These are phyloP conservation scores for Penicillium sp. DNA, from an alignment of 2,329 filamentous ascomycete genomes.

Conservation along the genomic window DNA sequence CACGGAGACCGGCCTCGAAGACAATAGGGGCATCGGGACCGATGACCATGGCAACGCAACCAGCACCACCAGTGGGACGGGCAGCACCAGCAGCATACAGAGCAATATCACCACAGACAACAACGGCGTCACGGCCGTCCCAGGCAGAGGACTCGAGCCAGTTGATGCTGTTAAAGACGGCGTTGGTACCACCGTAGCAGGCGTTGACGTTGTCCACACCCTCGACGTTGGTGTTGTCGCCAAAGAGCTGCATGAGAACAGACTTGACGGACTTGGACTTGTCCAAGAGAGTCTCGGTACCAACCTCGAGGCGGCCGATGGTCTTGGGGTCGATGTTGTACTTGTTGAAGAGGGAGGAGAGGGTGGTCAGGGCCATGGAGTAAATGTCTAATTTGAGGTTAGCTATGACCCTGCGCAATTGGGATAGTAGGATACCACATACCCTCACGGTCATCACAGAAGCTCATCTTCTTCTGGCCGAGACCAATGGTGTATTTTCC, in stretches of 20 bases:
- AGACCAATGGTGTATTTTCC: constrained; percentile 92
- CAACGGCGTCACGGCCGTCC: constrained; percentile 80
- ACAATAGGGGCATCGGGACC: constrained; percentile 76
- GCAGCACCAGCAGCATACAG: constrained; percentile 82
- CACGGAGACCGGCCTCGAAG: constrained; percentile 75
- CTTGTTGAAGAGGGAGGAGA: constrained; percentile 76
- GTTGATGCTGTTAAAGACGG: constrained; percentile 79
- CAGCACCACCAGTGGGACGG: constrained; percentile 77
- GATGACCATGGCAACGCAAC: constrained; percentile 75
- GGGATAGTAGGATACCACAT: constrained; percentile 29
- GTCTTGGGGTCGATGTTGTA: constrained; percentile 78
- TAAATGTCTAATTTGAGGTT: constrained; percentile 69
- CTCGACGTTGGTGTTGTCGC: constrained; percentile 79
- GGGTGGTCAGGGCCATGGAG: constrained; percentile 76
- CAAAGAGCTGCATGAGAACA: constrained; percentile 82
- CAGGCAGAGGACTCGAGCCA: constrained; percentile 85
- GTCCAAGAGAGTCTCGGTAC: constrained; percentile 82
- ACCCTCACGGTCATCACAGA: constrained; percentile 89
- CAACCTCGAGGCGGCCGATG: constrained; percentile 79
- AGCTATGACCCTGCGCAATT: constrained; percentile 7
- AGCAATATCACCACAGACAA: constrained; percentile 79
- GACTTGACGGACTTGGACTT: constrained; percentile 92
- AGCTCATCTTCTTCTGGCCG: constrained; percentile 89
- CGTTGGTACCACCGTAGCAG: constrained; percentile 85
- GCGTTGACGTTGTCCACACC: constrained; percentile 82